phyloP scores from a whole-genome alignment of 345 rosid genomes.

The Excoecaria agallocha region DNA sequence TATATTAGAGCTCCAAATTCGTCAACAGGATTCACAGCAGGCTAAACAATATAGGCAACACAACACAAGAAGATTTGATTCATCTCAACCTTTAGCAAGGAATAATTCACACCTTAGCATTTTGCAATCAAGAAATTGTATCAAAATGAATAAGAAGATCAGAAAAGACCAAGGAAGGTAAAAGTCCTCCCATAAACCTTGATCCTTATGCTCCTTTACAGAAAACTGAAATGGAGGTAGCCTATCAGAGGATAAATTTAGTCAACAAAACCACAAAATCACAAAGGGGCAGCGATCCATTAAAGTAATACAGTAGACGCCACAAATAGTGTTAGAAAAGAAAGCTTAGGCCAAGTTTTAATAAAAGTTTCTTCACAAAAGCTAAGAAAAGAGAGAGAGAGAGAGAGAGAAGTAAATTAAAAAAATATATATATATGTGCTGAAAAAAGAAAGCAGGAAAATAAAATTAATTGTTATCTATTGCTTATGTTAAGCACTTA shows the following conservation, averaged over 20 bases:
- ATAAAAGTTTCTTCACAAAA: not conserved
- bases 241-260: not conserved
- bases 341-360: not conserved
- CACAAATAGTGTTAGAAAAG: not conserved
- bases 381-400: not conserved
- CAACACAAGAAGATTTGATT: conserved; percentile 3
- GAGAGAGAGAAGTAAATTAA: not conserved
- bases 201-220: not conserved
- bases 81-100: not conserved
- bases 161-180: not conserved
- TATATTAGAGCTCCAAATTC: conserved; percentile 83
- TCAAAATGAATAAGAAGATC: not conserved
- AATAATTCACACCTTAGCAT: not conserved
- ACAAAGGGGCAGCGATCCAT: not conserved
- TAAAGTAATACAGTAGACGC: not conserved
- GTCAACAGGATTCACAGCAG: conserved; percentile 62
- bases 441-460: not conserved
- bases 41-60: conserved; percentile 40
- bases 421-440: not conserved
- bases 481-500: conserved; percentile 21
- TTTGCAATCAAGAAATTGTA: not conserved
- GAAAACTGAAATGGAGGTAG: not conserved
- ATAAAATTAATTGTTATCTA: conserved; percentile 1
- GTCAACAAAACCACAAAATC: not conserved
- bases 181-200: not conserved